A percentile compares a stretch with the other conserved stretches of the same genome.
phyloP scores from a whole-genome alignment of 1,139 yeast species.

The Pichia sp. region DNA sequence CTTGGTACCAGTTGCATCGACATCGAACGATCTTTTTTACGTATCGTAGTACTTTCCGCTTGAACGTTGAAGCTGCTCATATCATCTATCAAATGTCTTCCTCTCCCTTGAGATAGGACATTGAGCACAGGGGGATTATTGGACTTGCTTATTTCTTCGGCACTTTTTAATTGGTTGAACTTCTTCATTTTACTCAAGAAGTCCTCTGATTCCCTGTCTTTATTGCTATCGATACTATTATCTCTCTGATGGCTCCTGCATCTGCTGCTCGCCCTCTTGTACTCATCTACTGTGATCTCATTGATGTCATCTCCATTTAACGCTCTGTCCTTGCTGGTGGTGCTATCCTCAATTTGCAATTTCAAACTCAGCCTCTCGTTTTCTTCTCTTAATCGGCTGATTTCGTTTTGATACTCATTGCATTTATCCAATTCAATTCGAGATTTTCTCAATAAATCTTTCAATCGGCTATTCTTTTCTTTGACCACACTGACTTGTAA shows the following conservation, averaged over 20 bases:
- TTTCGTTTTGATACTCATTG: constrained; percentile 13
- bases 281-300: constrained; percentile 9
- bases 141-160: not conserved
- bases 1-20: constrained; percentile 3
- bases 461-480: constrained; percentile 12
- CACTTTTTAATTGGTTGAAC: constrained; percentile 18
- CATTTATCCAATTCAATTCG: constrained; percentile 15
- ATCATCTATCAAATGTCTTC: not conserved
- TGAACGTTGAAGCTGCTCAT: constrained; percentile 12
- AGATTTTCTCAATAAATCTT: constrained; percentile 13
- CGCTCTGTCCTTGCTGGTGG: constrained; percentile 3
- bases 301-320: constrained; percentile 1
- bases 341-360: constrained; percentile 9
- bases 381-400: constrained; percentile 9
- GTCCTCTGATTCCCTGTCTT: constrained; percentile 18
- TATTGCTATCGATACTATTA: constrained; percentile 2
- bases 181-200: constrained; percentile 27
- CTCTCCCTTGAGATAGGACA: not conserved
- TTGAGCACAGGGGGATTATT: not conserved
- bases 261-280: constrained; percentile 1
- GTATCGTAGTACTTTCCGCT: constrained; percentile 15
- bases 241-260: not conserved
- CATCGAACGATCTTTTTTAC: constrained; percentile 4
- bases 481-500: not conserved
- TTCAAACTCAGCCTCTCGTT: constrained; percentile 6